Evolutionary conservation across 495 filamentous ascomycete species (phyloP).

Genomic region (Trichoderma parareesei): DNA sequence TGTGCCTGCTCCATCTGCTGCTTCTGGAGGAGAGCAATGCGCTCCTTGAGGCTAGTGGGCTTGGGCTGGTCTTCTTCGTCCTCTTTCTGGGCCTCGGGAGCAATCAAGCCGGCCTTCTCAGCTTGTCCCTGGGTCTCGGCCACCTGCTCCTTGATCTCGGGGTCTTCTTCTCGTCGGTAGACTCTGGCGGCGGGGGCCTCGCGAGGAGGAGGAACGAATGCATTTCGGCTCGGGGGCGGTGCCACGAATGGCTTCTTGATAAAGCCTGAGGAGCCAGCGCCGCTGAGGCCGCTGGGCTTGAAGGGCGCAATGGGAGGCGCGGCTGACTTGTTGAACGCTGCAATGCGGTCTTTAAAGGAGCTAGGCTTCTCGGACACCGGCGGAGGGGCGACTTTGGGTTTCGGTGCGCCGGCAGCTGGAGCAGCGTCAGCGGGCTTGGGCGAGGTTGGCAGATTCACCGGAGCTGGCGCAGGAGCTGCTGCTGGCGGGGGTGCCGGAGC

Average conservation of each 20-base stretch:
- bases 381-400: constrained; percentile 47
- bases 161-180: constrained; percentile 84
- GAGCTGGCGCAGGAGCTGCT: constrained; percentile 26
- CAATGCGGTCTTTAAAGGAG: constrained; percentile 91
- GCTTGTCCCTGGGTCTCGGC: constrained; percentile 46
- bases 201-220: constrained; percentile 69
- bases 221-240: constrained; percentile 86
- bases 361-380: constrained; percentile 71
- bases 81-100: constrained; percentile 31
- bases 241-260: constrained; percentile 98
- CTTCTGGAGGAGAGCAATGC: constrained; percentile 87
- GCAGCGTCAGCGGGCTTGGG: constrained; percentile 27
- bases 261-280: constrained; percentile 56
- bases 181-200: constrained; percentile 59
- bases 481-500: constrained; percentile 21
- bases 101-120: constrained; percentile 50
- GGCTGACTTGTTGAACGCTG: constrained; percentile 88
- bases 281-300: constrained; percentile 59
- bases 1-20: constrained; percentile 83
- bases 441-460: constrained; percentile 29
- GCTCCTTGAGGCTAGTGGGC: constrained; percentile 84
- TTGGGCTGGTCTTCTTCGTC: constrained; percentile 77
- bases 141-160: constrained; percentile 64
- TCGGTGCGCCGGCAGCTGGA: constrained; percentile 31
- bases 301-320: constrained; percentile 80